A percentile compares a stretch with the other conserved stretches of the same genome.
These are phyloP conservation scores for Pyracantha coccinea DNA, from an alignment of 331 rosid genomes.

Conservation along the genomic window DNA sequence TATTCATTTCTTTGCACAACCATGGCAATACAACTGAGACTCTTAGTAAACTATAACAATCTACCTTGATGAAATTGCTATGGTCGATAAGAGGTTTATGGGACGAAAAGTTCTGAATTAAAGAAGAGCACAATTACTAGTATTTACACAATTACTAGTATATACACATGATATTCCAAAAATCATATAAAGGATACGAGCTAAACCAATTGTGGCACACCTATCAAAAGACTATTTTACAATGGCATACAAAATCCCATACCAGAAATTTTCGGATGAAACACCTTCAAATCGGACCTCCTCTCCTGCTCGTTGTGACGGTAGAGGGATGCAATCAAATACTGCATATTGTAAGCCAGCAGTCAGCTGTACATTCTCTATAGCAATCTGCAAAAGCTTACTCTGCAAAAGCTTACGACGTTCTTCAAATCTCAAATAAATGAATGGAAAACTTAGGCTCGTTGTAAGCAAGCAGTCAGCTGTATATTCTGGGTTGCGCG, in stretches of 20 bases:
- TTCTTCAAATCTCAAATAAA: background rate
- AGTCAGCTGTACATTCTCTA: background rate
- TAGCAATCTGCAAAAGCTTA: background rate
- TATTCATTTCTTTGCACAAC: too few species aligned
- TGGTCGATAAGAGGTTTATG: background rate
- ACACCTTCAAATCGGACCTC: background rate
- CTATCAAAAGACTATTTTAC: background rate
- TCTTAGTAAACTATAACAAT: background rate
- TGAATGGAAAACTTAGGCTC: background rate
- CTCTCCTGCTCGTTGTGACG: background rate
- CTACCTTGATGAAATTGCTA: background rate
- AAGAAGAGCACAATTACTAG: background rate
- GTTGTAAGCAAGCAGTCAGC: background rate
- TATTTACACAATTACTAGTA: background rate
- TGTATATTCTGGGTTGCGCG: background rate
- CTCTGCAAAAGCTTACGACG: background rate
- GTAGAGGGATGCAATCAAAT: constrained; percentile 1
- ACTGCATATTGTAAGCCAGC: background rate
- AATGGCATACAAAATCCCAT: background rate
- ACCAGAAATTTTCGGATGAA: background rate
- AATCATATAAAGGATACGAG: background rate
- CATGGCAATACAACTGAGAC: too few species aligned
- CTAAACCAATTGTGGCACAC: background rate
- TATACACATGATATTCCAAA: background rate
- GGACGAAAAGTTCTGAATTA: background rate